Conservation (phyloP, 202 grass and related monocot genomes). For the Eragrostis tef region DNA sequence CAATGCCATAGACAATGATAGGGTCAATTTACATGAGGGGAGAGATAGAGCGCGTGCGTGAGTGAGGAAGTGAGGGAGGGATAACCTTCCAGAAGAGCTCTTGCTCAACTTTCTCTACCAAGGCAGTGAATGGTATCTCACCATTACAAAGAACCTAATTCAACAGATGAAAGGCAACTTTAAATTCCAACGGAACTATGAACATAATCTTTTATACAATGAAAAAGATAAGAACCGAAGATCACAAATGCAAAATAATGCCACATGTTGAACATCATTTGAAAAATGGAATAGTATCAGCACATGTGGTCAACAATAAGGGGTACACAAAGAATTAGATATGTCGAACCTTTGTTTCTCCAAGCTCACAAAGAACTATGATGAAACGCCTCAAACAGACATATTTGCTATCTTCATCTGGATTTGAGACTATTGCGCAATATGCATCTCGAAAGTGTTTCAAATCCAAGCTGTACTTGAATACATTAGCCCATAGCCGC, state of each 20-base stretch:
- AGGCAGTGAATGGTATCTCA: slow-evolving; percentile 85
- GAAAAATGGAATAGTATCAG: slow-evolving; percentile 36
- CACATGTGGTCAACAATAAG: too few relatives aligned
- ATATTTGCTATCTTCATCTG: slow-evolving; percentile 89
- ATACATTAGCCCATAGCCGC: slow-evolving; percentile 85
- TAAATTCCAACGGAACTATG: slow-evolving; percentile 7
- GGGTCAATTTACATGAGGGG: background rate
- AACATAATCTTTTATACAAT: slow-evolving; percentile 26
- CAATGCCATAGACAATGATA: background rate
- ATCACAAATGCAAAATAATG: background rate
- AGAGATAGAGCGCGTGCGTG: too few relatives aligned
- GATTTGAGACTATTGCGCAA: slow-evolving; percentile 83
- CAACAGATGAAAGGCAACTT: slow-evolving; percentile 16
- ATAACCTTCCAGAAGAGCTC: slow-evolving; percentile 91
- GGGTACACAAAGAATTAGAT: slow-evolving; percentile 41
- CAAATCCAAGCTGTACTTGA: slow-evolving; percentile 82
- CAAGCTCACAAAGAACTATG: slow-evolving; percentile 89
- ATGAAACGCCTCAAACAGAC: slow-evolving; percentile 90
- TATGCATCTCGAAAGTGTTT: slow-evolving; percentile 88
- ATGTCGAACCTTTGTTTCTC: slow-evolving; percentile 79
- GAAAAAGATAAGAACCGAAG: slow-evolving; percentile 23
- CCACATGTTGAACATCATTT: background rate
- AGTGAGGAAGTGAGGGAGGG: background rate
- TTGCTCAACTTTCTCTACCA: slow-evolving; percentile 92
- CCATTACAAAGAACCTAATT: slow-evolving; percentile 86